A percentile compares a stretch with the other conserved stretches of the same genome.
Evolutionary conservation across 1,139 yeast genomes (phyloP).

Genomic region (Yamadazyma dendronema): DNA sequence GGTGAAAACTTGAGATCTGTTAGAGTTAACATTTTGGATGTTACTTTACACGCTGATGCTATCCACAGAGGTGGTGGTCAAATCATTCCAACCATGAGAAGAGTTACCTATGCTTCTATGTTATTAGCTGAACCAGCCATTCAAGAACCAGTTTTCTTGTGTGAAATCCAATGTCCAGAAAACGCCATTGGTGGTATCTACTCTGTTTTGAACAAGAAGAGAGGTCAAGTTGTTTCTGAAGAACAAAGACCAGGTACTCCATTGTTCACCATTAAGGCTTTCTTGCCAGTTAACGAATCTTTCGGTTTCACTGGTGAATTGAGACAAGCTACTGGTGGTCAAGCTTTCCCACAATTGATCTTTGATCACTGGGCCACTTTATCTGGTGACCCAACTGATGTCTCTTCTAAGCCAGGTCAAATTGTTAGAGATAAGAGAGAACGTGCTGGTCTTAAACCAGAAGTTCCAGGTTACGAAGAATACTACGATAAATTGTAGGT

Average conservation of each 20-base stretch:
- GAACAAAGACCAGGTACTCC: conserved; percentile 99
- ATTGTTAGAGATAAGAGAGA: conserved; percentile 89
- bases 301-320: conserved; percentile 99
- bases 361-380: conserved; percentile 97
- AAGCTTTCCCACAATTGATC: conserved; percentile 99
- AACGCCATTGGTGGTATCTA: conserved; percentile 99
- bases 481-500: conserved; percentile 97
- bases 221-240: conserved; percentile 99
- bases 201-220: conserved; percentile 99
- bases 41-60: conserved; percentile 99
- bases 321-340: conserved; percentile 99
- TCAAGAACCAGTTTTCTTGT: conserved; percentile 99
- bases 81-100: conserved; percentile 99
- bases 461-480: conserved; percentile 98
- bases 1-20: conserved; percentile 96
- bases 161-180: conserved; percentile 99
- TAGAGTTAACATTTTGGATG: conserved; percentile 98
- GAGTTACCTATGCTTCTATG: conserved; percentile 98
- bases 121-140: conserved; percentile 98
- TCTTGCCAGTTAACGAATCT: conserved; percentile 99
- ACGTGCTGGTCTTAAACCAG: conserved; percentile 97
- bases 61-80: conserved; percentile 99
- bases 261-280: conserved; percentile 97
- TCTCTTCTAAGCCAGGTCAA: conserved; percentile 90
- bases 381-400: conserved; percentile 91